Conservation (phyloP, 257 asterid genomes). For the Capsicum baccatum region DNA sequence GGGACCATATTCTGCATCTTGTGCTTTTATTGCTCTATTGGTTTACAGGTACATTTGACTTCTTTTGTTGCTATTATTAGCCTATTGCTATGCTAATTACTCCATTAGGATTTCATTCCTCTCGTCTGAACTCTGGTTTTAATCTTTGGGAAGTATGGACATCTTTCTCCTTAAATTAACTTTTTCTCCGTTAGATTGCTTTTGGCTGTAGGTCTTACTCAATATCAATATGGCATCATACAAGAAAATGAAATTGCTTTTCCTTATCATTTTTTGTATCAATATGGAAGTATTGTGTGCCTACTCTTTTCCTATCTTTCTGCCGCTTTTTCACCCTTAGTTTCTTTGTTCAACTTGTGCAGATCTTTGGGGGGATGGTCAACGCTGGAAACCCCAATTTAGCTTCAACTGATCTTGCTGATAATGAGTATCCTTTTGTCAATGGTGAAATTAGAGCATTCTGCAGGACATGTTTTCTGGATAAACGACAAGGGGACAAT, state of each 20-base stretch:
- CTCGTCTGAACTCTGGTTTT: not conserved
- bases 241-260: not conserved
- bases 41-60: constrained; percentile 74
- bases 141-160: not conserved
- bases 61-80: not conserved
- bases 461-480: not conserved
- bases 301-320: constrained; percentile 7
- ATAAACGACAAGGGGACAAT: not conserved
- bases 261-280: not conserved
- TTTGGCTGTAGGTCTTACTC: not conserved
- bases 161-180: not conserved
- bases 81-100: constrained; percentile 11
- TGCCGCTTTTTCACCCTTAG: constrained; percentile 2
- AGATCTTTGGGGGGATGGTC: constrained; percentile 95
- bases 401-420: constrained; percentile 77
- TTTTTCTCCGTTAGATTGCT: not conserved
- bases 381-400: constrained; percentile 80
- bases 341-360: constrained; percentile 32
- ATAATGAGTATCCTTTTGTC: constrained; percentile 74
- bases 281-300: not conserved
- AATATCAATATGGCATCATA: not conserved
- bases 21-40: constrained; percentile 93
- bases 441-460: constrained; percentile 22
- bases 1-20: constrained; percentile 91
- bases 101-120: constrained; percentile 9